These are phyloP conservation scores for Pichia sp. DNA, from an alignment of 1,139 yeast species.

Conservation along the genomic window DNA sequence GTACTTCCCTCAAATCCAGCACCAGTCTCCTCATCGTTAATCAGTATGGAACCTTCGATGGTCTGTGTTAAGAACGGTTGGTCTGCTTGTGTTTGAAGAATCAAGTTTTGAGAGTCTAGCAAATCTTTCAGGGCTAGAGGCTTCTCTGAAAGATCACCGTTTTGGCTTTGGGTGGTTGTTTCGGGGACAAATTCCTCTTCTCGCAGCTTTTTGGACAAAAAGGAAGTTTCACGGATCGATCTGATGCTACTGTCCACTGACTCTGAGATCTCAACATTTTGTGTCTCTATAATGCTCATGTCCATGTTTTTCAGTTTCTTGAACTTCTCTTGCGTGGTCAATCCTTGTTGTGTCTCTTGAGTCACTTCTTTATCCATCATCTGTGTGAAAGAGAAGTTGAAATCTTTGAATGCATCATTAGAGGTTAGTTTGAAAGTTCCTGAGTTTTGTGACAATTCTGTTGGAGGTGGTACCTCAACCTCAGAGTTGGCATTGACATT, in stretches of 20 bases:
- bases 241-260: constrained; percentile 2
- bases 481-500: constrained; percentile 7
- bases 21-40: not conserved
- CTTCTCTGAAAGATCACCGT: constrained; percentile 1
- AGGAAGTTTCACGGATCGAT: constrained; percentile 6
- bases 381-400: constrained; percentile 15
- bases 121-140: constrained; percentile 8
- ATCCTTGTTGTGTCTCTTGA: constrained; percentile 9
- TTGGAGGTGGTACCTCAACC: not conserved
- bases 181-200: not conserved
- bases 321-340: constrained; percentile 17
- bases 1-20: not conserved
- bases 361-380: constrained; percentile 19
- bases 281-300: constrained; percentile 1
- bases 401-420: constrained; percentile 10
- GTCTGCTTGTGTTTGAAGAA: constrained; percentile 25
- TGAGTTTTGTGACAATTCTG: not conserved
- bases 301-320: constrained; percentile 13
- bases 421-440: constrained; percentile 8
- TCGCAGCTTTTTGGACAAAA: constrained; percentile 8
- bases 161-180: not conserved
- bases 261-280: constrained; percentile 5
- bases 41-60: not conserved
- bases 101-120: constrained; percentile 24
- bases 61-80: constrained; percentile 1